Base-by-base conservation (phyloP, 306 rosid species). In the Dryas alaskensis region DNA sequence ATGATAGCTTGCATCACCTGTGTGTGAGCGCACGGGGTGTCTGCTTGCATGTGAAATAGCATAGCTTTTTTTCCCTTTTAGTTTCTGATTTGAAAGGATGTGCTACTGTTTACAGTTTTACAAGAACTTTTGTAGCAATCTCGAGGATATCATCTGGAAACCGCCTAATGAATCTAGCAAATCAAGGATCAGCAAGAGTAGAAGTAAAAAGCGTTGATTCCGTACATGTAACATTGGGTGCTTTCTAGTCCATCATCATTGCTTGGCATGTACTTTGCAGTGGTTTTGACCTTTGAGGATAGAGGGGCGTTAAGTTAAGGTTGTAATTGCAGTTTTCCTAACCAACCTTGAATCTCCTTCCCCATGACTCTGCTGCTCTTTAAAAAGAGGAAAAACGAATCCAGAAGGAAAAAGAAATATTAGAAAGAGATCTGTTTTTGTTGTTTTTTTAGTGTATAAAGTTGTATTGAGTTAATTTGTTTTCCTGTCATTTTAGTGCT, bases 131-230 rank as follows among this genome's bases (percentile, higher is more conserved):
- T 81, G 90, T 75, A 37, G 86, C 89, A 90, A 92, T 81, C 98
- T 90, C n/a, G 96, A 90, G 63, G 98, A 92, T 73, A 90, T 92
- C 82, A 85, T 92, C 83, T 92, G 98, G 98, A 90, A 92, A 81
- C 98, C 85, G 5, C 79, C 92, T 6, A 76, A 59, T 60, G 94
- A 92, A 77, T 60, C 91, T 51, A 75, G 79, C 87, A 92, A 92
- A 79, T 76, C 89, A 58, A 92, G 81, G 79, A 66, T 70, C 76
- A 10, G 82, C 60, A 90, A 84, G 81, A 73, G 86, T 44, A 87
- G 73, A 85, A 87, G 82, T 80, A 90, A 86, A 72, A 88, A 73
- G 57, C 85, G 81, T 31, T 92, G 87, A 85, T 75, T 65, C 65
- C 65, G 71, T 69, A 71, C 65, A 3, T 4, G 52, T 16, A 65